Evolutionary conservation across 1,139 yeast species (phyloP).

Genomic region (Geotrichum phurueaensis): DNA sequence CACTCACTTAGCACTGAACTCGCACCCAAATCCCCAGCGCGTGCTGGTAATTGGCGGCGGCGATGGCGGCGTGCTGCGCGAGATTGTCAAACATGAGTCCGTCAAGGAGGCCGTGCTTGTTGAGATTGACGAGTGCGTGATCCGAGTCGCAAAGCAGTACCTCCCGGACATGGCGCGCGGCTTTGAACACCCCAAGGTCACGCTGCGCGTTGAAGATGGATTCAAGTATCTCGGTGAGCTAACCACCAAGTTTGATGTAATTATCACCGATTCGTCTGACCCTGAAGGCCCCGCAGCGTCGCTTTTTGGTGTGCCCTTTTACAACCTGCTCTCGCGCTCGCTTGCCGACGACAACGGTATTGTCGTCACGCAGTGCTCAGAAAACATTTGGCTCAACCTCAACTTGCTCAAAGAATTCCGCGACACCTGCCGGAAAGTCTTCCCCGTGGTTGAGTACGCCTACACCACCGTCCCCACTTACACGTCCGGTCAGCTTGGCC

Average conservation of each 20-base stretch:
- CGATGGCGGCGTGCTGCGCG: conserved; percentile 93
- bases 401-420: conserved; percentile 70
- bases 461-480: conserved; percentile 88
- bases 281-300: conserved; percentile 96
- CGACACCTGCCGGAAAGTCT: conserved; percentile 66
- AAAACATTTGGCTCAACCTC: conserved; percentile 84
- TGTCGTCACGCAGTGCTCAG: conserved; percentile 80
- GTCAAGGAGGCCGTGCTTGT: conserved; percentile 84
- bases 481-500: conserved; percentile 90
- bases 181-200: conserved; percentile 74
- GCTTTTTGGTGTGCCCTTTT: conserved; percentile 81
- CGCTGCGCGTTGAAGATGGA: conserved; percentile 83
- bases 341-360: conserved; percentile 74
- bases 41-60: conserved; percentile 95
- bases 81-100: conserved; percentile 75
- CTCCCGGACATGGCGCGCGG: conserved; percentile 80
- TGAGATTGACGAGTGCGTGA: conserved; percentile 89
- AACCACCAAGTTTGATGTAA: conserved; percentile 69
- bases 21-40: conserved; percentile 84
- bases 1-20: conserved; percentile 79
- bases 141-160: conserved; percentile 71
- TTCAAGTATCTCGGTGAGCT: conserved; percentile 80
- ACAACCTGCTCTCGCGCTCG: conserved; percentile 70
- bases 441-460: conserved; percentile 84
- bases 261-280: conserved; percentile 90